Evolutionary conservation across 495 filamentous ascomycete genomes (phyloP), one percentile per base, ranked within the genome.

Genomic region (Trichoderma parareesei): DNA sequence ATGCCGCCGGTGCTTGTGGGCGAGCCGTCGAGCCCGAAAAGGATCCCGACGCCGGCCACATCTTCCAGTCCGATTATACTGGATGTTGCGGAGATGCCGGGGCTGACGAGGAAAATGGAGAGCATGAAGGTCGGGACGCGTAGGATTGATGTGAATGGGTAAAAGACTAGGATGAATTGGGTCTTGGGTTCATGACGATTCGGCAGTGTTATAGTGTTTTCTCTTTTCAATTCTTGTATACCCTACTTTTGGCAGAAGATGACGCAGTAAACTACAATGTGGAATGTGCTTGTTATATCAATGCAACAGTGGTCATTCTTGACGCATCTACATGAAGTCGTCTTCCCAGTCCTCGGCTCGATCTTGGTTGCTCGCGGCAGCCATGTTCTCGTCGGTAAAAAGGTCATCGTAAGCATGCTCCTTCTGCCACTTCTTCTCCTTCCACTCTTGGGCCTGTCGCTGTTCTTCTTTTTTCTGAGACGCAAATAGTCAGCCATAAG

Each of bases 371-470:
- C 84, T 89, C 43, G 82, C 82, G 33, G 72, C 72, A 40, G 80
- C 85, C 73, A 88, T 74, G 67, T 86, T 86, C 63, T 88, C 86
- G 65, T 89, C 87, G 20, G 82, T 80, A 68, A 90, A 87, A 41
- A 92, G 67, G 49, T 96, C 93, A 74, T 97, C 95, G 75, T 96
- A 98, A 3, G 91, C 93, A 77, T 97, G 92, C 41, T 95, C 92
- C 73, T 92, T 91, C 78, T 96, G 90, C 84, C 86, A 96, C 72
- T 93, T 95, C 78, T 91, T 84, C 78, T 96, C 88, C 71, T 87
- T 87, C 42, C 90, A 75, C 76, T 97, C 93, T 74, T 90, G 84
- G 61, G 85, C 82, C 63, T 94, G 77, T 67, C 83, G 79, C 62
- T 87, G 90, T 63, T 98, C 94, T 74, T 91, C 88, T 64, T 90